Evolutionary conservation across 139 green algal species (phyloP), one percentile per base, ranked within the genome.

Genomic region (Tetradesmus lagerheimii): DNA sequence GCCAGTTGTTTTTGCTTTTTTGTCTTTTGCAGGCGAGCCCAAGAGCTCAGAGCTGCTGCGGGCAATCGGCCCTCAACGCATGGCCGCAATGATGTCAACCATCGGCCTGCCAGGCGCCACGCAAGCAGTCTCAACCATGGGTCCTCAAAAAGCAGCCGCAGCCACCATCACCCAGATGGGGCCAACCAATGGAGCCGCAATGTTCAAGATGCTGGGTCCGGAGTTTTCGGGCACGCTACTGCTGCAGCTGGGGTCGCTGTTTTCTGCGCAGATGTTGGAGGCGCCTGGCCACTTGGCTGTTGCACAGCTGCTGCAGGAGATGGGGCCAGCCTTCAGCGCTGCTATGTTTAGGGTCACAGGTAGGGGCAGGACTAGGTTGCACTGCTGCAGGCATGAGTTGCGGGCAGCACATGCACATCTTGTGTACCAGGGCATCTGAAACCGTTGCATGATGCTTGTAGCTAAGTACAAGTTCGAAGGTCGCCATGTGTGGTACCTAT

Each of bases 281-380:
- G 79, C 35, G 8, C 80, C 80, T 50, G 80, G 45, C 11, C 25
- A 31, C 11, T 5, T 53, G 64, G 45, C 34, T 50, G 80, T 86
- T 5, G 80, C 43, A 12, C 6, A 29, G 20, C 53, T 86, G 80
- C 75, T 86, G 80, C n/a, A 16, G 23, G 8, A 74, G 14, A 50
- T 86, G 45, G n/a, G 20, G 2, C 45, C 80, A 31, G 15, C 45
- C 5, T 86, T 86, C 45, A 74, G 43, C 39, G 80, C 45, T n/a
- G 20, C 25, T 0, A 86, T 86, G 80, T 86, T 86, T 47, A 74
- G 57, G 23, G 38, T 29, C 37, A 86, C 80, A 86, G 80, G 80
- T 86, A 0, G 5, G 79, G 16, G 23, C n/a, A n/a, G n/a, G n/a
- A n/a, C n/a, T n/a, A n/a, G n/a, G n/a, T n/a, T 71, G 57, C 53